These are phyloP conservation scores for Globisporangium parvum DNA, from an alignment of 352 stramenopile species.

Conservation along the genomic window DNA sequence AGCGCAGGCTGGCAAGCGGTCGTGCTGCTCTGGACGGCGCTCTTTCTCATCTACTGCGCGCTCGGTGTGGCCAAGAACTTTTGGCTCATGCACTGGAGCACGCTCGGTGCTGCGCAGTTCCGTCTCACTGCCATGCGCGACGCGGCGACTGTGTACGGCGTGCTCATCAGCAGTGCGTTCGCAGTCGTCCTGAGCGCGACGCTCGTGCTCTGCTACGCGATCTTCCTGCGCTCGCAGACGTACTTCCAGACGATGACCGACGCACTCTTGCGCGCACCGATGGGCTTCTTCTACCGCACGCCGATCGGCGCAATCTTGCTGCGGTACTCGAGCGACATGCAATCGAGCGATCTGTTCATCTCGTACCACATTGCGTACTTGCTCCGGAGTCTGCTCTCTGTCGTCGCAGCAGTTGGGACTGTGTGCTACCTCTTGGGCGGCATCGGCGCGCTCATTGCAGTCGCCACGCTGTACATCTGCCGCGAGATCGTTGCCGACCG, in stretches of 20 bases:
- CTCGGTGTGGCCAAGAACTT: constrained; percentile 28
- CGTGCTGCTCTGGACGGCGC: constrained; percentile 3
- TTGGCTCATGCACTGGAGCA: constrained; percentile 35
- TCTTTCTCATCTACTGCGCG: constrained; percentile 22
- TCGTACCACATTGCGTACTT: constrained; percentile 24
- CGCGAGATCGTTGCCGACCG: constrained; percentile 7
- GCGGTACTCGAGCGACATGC: constrained; percentile 29
- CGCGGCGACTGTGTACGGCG: constrained; percentile 21
- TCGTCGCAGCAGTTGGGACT: constrained; percentile 15
- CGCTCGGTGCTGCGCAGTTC: constrained; percentile 13
- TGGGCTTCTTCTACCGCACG: constrained; percentile 39
- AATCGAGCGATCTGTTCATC: constrained; percentile 15
- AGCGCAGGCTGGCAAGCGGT: constrained; percentile 6
- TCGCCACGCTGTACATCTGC: constrained; percentile 19
- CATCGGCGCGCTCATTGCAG: constrained; percentile 17
- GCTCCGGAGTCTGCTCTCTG: constrained; percentile 23
- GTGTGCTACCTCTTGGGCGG: constrained; percentile 29
- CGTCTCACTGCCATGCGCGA: constrained; percentile 18
- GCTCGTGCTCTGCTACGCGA: constrained; percentile 24
- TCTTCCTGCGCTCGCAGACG: constrained; percentile 20
- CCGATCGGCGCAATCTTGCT: constrained; percentile 34
- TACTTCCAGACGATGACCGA: constrained; percentile 33
- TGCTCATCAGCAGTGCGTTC: constrained; percentile 22
- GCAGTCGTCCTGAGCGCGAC: constrained; percentile 19
- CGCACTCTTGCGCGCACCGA: constrained; percentile 25